phyloP scores from a whole-genome alignment of 2,329 filamentous ascomycete genomes.

The Cercospora berteroae region DNA sequence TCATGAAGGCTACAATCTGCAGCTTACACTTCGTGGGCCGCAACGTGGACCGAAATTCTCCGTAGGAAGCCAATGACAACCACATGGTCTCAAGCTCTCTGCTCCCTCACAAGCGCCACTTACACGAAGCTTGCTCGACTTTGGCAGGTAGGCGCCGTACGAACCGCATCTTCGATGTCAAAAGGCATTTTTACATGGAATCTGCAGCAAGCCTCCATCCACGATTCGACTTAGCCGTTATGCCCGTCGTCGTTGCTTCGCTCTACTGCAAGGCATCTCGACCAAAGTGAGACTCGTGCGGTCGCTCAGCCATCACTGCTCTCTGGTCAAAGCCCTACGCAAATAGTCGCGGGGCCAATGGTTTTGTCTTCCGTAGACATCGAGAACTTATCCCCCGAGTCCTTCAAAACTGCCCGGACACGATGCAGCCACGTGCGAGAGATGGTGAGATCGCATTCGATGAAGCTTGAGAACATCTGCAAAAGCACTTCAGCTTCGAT shows the following conservation, averaged over 20 bases:
- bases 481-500: neutral
- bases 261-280: neutral
- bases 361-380: neutral
- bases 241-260: neutral
- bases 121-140: neutral
- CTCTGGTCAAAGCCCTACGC: neutral
- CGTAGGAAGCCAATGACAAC: neutral
- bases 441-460: neutral
- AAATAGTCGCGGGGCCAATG: neutral
- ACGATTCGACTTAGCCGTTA: neutral
- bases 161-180: neutral
- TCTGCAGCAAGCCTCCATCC: neutral
- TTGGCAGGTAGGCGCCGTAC: neutral
- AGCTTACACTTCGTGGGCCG: neutral
- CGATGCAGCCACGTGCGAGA: neutral
- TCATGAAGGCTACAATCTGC: neutral
- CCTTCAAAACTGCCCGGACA: neutral
- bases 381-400: neutral
- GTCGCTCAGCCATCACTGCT: neutral
- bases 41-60: neutral
- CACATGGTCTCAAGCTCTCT: neutral
- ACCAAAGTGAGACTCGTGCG: neutral
- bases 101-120: neutral
- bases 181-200: neutral
- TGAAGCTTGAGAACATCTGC: neutral